These are phyloP conservation scores for Trametes cinnabarina DNA, from an alignment of 768 basidiomycete genomes.

Conservation along the genomic window DNA sequence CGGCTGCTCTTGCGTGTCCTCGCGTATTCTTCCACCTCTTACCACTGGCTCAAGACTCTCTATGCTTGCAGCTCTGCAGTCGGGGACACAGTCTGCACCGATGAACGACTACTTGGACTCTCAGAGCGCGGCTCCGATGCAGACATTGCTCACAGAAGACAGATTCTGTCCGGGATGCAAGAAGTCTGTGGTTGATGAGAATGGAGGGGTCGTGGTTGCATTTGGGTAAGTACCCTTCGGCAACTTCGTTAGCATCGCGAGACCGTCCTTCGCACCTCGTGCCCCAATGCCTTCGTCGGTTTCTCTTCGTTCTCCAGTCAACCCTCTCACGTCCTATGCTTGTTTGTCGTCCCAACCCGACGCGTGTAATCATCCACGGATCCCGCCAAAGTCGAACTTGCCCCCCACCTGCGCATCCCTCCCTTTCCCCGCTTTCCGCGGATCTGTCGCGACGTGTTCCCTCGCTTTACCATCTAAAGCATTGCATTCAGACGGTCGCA, in stretches of 20 bases:
- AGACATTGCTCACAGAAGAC: constrained; percentile 40
- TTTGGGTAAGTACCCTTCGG: constrained; percentile 70
- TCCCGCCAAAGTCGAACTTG: too few relatives aligned
- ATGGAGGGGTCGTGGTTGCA: constrained; percentile 87
- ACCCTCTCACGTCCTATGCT: neutral
- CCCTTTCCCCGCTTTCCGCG: too few relatives aligned
- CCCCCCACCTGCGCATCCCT: too few relatives aligned
- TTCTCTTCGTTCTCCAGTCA: neutral
- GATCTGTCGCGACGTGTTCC: neutral
- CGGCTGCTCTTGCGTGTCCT: neutral
- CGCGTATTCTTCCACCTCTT: neutral
- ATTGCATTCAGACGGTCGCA: neutral
- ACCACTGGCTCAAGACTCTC: neutral
- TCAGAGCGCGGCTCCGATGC: constrained; percentile 19
- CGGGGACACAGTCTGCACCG: neutral
- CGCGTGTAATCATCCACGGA: too few relatives aligned
- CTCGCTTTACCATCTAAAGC: neutral
- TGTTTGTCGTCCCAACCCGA: too few relatives aligned
- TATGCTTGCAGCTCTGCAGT: constrained; percentile 18
- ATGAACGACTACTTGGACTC: constrained; percentile 16
- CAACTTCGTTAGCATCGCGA: too few relatives aligned
- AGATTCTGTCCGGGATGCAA: constrained; percentile 82
- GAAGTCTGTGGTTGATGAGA: constrained; percentile 73
- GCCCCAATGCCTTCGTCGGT: neutral
- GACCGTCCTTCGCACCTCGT: too few relatives aligned